Evolutionary conservation across 2,329 filamentous ascomycete species (phyloP).

Genomic region (Clarireedia monteithiana): DNA sequence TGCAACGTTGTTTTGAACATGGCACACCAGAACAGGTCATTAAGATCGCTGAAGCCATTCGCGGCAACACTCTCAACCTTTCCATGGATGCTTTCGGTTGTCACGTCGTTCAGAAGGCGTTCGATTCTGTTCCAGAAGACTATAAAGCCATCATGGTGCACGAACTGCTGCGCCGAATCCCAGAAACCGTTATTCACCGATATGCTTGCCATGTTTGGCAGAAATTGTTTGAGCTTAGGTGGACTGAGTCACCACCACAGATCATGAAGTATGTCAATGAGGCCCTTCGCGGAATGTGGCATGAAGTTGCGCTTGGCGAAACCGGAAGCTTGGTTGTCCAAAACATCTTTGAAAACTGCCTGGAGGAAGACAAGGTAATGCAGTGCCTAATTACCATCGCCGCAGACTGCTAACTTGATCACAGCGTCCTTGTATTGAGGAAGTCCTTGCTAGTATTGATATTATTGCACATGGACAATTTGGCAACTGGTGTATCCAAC

Average conservation of each 20-base stretch:
- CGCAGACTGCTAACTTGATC: constrained; percentile 16
- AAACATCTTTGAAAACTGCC: constrained; percentile 98
- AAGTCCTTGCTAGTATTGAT: constrained; percentile 91
- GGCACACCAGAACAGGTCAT: constrained; percentile 91
- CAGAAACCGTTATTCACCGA: constrained; percentile 95
- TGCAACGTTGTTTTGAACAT: constrained; percentile 98
- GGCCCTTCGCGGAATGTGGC: constrained; percentile 92
- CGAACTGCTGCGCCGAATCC: constrained; percentile 87
- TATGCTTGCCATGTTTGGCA: constrained; percentile 99
- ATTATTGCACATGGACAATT: constrained; percentile 96
- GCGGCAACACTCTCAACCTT: constrained; percentile 84
- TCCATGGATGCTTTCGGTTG: constrained; percentile 99
- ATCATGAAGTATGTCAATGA: constrained; percentile 99
- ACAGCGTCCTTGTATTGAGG: constrained; percentile 94
- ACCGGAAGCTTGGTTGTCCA: constrained; percentile 97
- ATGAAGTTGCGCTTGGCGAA: constrained; percentile 93
- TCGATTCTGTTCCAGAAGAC: constrained; percentile 93
- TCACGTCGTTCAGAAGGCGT: constrained; percentile 97
- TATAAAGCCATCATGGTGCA: constrained; percentile 99
- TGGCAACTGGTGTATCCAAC: constrained; percentile 99
- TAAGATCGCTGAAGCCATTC: constrained; percentile 88
- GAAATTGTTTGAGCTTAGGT: constrained; percentile 96
- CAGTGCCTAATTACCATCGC: not conserved
- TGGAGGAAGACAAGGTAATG: constrained; percentile 93
- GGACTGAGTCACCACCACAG: constrained; percentile 88